These are phyloP conservation scores for Gracilaria gracilis DNA, from an alignment of 23 red algal species.

Conservation along the genomic window DNA sequence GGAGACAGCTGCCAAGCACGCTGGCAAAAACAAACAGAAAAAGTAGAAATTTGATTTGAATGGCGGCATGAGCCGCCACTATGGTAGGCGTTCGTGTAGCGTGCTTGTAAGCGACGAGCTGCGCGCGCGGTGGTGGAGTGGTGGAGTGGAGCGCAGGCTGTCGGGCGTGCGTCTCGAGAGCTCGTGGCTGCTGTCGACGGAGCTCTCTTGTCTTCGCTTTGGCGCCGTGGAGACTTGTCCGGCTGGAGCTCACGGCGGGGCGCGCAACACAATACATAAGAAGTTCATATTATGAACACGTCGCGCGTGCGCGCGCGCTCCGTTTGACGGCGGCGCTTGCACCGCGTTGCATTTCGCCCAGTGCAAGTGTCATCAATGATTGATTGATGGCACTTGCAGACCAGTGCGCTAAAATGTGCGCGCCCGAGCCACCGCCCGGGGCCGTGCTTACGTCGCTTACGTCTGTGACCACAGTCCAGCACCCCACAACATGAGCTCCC, in stretches of 20 bases:
- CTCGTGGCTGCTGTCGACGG: too few species aligned
- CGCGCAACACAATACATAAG: too few species aligned
- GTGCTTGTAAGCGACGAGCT: background rate
- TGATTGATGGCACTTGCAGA: background rate
- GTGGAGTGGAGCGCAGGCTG: background rate
- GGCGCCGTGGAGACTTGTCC: too few species aligned
- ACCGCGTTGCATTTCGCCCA: background rate
- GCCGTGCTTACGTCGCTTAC: background rate
- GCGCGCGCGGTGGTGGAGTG: background rate
- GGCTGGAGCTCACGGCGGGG: too few species aligned
- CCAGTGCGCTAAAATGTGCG: background rate
- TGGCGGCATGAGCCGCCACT: background rate
- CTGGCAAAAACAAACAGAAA: background rate
- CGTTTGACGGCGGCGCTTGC: background rate
- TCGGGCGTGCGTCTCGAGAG: background rate
- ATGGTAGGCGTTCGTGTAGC: too few species aligned
- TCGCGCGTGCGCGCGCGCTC: too few species aligned
- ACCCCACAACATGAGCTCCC: background rate
- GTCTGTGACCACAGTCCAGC: too few species aligned
- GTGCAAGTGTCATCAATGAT: too few species aligned
- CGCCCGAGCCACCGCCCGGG: background rate
- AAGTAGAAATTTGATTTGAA: conserved; percentile 26
- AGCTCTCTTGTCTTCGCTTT: too few species aligned
- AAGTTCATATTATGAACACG: too few species aligned
- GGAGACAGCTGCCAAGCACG: background rate